Evolutionary conservation across 305 asterid species (phyloP), one percentile per base, ranked within the genome.

Genomic region (Coffea humblotiana): DNA sequence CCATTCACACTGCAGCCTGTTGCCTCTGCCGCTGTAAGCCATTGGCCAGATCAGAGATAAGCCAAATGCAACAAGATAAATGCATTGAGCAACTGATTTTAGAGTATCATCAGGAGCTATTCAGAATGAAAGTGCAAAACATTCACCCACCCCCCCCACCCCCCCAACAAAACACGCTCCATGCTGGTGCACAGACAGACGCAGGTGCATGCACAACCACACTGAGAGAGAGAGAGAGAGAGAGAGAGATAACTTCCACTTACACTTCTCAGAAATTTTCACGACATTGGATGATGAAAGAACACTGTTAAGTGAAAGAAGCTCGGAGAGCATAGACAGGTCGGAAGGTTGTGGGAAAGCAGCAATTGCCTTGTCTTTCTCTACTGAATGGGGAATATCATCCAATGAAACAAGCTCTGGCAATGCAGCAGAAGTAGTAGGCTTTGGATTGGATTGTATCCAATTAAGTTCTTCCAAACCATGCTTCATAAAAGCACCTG

Each of bases 311-410:
- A 85, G 68, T 40, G 93, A 83, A 74, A 88, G 84, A 60, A 87
- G 78, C 85, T 91, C 98, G 19, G 93, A 87, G 13, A 85, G 87
- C 51, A 83, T 83, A 32, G 87, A 82, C 71, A 88, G 78, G 74
- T 89, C 84, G 19, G 90, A 87, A 81, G 85, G 84, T 77, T 84
- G 87, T 78, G 88, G 74, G 56, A 76, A 80, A 76, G 84, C 70
- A 80, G 72, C 77, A 70, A 47, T 72, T 40, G 84, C 45, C 51
- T 73, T 82, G 29, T 79, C 63, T 75, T 64, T 76, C 79, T 83
- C 93, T 32, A 64, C 75, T 12, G 81, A 49, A 43, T 75, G 84
- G 74, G 78, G 79, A 64, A 82, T 82, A 27, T 84, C 89, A 54
- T 80, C 82, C 35, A 85, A 65, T 47, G 91, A 80, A 74, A 86